Base-by-base conservation (phyloP, 345 rosid genomes). In the Citrus reticulata region DNA sequence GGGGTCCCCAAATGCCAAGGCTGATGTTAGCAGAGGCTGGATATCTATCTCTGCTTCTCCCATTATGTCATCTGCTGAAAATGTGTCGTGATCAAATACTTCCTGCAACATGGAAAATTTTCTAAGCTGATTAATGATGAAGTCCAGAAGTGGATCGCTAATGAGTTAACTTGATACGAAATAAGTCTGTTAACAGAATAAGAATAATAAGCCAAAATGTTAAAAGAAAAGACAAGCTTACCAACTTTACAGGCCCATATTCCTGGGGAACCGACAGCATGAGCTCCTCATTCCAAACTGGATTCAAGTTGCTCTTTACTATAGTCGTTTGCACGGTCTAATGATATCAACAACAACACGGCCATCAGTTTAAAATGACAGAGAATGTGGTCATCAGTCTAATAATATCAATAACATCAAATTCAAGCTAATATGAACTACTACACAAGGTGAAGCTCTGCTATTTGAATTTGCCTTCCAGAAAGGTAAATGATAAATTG, bases 11-110 rank as follows among this genome's bases (percentile, higher is more conserved):
- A 79, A 94, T 16, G 97, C 95, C 98, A 93, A 89, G n/a, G 99
- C 98, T 7, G 99, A 90, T 77, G 93, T 90, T 79, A 93, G 86
- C 86, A 97, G 72, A 6, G 98, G 98, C 77, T 93, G 99, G 83
- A 97, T 85, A 87, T 94, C 99, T 1, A 97, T 80, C 85, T 87
- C 93, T 17, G 98, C 99, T 83, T 93, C 98, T 75, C 99, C 98
- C 99, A 97, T 97, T 88, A 97, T 91, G 87, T 97, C 99, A 76
- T 97, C 98, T 4, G 97, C 93, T 16, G 99, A 97, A 76, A 97
- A 94, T 25, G 94, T 93, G 77, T 94, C 97, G 3, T 94, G 72
- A 80, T 97, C 98, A 81, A 79, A 97, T 72, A 97, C 98, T 86
- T 84, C 85, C 99, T 97, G 92, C 85, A 87, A 70, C 29, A 67